Evolutionary conservation across 108 stramenopile species (phyloP), one percentile per base, ranked within the genome.

Genomic region (Cylindrotheca fusiformis): DNA sequence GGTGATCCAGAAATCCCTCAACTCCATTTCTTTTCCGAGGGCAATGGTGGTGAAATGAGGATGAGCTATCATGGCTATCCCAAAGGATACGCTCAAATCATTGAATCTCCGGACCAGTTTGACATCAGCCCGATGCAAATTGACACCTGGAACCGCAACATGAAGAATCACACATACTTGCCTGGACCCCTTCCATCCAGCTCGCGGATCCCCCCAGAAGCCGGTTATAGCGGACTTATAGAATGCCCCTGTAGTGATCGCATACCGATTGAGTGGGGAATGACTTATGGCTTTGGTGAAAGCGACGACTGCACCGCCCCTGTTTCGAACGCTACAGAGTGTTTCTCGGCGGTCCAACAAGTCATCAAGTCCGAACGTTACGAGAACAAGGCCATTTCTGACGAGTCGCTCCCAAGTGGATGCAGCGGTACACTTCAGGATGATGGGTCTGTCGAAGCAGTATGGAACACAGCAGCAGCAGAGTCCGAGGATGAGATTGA

Each of bases 61-160:
- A 58, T 51, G 54, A 60, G 58, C 48, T 77, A 68, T 41, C 76
- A 77, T 45, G 58, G 57, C 5, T 72, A 77, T 41, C 76, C 76
- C 44, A 45, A 49, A 10, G 69, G 76, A 52, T 77, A 77, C 60
- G 76, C 76, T 8, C 76, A 77, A 55, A 21, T 77, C 4, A 55
- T 77, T 0, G 48, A 65, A 17, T 67, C 65, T 0, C 71, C 76
- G 6, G 24, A 48, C 41, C 53, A 50, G 25, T 77, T 77, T 49
- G 41, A 29, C 20, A 28, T 62, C 17, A 67, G 41, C 3, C 76
- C 76, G 18, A 77, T 77, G 76, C 76, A 77, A 46, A 77, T 77
- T 58, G 76, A 77, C 30, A 72, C 71, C 10, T 77, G 76, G 76
- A 72, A 72, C 31, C 71, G 76, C 30, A 57, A 77, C 0, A 61